Percentiles rank a stretch among this genome's conserved stretches.
Evolutionary conservation across 108 stramenopile species (phyloP).

Genomic region (Asterionellopsis glacialis): DNA sequence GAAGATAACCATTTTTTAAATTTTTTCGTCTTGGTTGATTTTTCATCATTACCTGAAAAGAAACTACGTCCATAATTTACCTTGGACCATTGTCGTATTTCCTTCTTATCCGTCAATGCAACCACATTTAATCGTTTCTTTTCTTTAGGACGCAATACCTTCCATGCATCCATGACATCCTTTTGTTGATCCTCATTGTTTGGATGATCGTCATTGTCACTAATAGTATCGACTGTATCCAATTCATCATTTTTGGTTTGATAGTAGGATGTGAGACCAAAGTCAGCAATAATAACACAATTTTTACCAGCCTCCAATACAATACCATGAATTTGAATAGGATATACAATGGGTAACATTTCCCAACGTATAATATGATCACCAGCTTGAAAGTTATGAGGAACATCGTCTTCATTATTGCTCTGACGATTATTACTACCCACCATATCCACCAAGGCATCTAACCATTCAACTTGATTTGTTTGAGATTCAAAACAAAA

Average conservation of each 20-base stretch:
- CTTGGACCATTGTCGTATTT: conserved; percentile 48
- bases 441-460: conserved; percentile 8
- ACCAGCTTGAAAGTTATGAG: conserved; percentile 41
- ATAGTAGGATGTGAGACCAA: conserved; percentile 26
- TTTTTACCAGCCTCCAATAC: conserved; percentile 42
- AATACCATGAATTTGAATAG: conserved; percentile 56
- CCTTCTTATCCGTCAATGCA: conserved; percentile 39
- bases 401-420: conserved; percentile 13
- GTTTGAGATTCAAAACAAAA: conserved; percentile 41
- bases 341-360: conserved; percentile 45
- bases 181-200: conserved; percentile 8
- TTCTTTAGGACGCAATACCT: conserved; percentile 39
- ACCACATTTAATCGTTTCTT: conserved; percentile 44
- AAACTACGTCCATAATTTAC: conserved; percentile 32
- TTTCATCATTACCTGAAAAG: conserved; percentile 13
- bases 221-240: conserved; percentile 4
- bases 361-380: conserved; percentile 59
- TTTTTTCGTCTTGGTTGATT: no score
- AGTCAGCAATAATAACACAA: conserved; percentile 44
- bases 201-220: neutral
- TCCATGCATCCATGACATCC: conserved; percentile 17
- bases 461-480: conserved; percentile 22
- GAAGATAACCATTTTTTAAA: neutral
- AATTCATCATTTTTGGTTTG: conserved; percentile 22
- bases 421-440: conserved; percentile 3